Percentiles rank a stretch among this genome's conserved stretches.
phyloP scores from a whole-genome alignment of 169 alveolate species.

The Toxoplasma gondii region DNA sequence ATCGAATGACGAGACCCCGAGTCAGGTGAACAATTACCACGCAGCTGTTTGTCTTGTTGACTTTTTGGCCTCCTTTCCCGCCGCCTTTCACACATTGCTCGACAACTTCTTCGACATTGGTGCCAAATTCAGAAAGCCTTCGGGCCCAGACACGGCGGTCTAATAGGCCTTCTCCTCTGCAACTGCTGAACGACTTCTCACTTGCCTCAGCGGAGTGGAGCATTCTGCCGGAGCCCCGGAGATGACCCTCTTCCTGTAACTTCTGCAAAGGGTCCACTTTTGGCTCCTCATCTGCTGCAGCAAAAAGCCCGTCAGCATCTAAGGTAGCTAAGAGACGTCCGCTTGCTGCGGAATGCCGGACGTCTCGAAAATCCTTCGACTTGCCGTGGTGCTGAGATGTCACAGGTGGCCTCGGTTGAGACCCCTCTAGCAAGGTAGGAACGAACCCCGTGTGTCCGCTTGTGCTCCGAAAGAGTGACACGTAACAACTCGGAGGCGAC shows the following conservation, averaged over 20 bases:
- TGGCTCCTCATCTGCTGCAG: not conserved
- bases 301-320: not conserved
- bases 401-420: not conserved
- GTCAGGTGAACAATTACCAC: slow-evolving; percentile 79
- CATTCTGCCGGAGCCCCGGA: not conserved
- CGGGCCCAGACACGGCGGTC: slow-evolving; percentile 36
- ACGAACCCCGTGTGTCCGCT: not conserved
- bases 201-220: not conserved
- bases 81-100: slow-evolving; percentile 83
- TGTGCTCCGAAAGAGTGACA: not conserved
- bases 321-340: not conserved
- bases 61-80: slow-evolving; percentile 92
- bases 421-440: not conserved
- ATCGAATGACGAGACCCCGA: slow-evolving; percentile 25
- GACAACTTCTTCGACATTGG: slow-evolving; percentile 69
- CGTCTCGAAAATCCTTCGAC: not conserved
- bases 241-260: not conserved
- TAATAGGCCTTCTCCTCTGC: not conserved
- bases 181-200: not conserved
- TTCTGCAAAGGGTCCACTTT: not conserved
- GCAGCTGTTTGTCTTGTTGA: slow-evolving; percentile 87
- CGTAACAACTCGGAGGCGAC: not conserved
- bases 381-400: not conserved
- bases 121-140: slow-evolving; percentile 68
- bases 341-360: not conserved